Percentiles rank a stretch among this genome's conserved stretches.
Conservation (phyloP, 352 stramenopile genomes). For the Phytophthora pseudosyringae region DNA sequence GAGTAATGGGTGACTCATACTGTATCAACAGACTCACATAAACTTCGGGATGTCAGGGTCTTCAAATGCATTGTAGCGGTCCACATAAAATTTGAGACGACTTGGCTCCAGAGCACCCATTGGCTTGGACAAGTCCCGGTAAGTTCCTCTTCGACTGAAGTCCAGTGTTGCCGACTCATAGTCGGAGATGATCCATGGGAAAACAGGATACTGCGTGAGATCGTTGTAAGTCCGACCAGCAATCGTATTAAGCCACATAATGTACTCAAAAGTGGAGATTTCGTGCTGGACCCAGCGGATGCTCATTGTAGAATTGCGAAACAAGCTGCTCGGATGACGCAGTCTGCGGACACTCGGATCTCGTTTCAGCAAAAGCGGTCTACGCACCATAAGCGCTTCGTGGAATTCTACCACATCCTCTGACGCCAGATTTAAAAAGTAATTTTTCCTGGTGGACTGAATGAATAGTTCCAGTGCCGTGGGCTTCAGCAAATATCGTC, state of each 20-base stretch:
- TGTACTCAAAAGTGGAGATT: slow-evolving; percentile 97
- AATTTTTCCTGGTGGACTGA: slow-evolving; percentile 84
- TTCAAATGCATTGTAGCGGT: slow-evolving; percentile 93
- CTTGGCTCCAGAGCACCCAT: slow-evolving; percentile 96
- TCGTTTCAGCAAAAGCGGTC: slow-evolving; percentile 66
- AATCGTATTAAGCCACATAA: slow-evolving; percentile 93
- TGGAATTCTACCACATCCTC: slow-evolving; percentile 69
- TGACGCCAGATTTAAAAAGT: slow-evolving; percentile 80
- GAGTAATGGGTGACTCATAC: neutral
- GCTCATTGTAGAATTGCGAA: slow-evolving; percentile 79
- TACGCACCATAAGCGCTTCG: slow-evolving; percentile 64
- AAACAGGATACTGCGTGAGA: slow-evolving; percentile 97
- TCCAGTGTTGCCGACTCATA: slow-evolving; percentile 84
- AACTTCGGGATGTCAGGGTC: slow-evolving; percentile 90
- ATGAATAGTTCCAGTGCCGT: slow-evolving; percentile 86
- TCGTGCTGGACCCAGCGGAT: slow-evolving; percentile 81
- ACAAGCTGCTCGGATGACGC: slow-evolving; percentile 81
- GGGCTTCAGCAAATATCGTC: slow-evolving; percentile 83
- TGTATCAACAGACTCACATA: slow-evolving; percentile 56
- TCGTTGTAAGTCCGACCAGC: slow-evolving; percentile 92
- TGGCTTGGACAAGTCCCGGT: slow-evolving; percentile 97
- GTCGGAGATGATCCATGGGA: slow-evolving; percentile 91
- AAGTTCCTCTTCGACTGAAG: slow-evolving; percentile 77
- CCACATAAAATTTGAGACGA: slow-evolving; percentile 93
- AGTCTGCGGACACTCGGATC: slow-evolving; percentile 80